These are phyloP conservation scores for Chlamydomonas incerta DNA, from an alignment of 139 green algal species.

Conservation along the genomic window DNA sequence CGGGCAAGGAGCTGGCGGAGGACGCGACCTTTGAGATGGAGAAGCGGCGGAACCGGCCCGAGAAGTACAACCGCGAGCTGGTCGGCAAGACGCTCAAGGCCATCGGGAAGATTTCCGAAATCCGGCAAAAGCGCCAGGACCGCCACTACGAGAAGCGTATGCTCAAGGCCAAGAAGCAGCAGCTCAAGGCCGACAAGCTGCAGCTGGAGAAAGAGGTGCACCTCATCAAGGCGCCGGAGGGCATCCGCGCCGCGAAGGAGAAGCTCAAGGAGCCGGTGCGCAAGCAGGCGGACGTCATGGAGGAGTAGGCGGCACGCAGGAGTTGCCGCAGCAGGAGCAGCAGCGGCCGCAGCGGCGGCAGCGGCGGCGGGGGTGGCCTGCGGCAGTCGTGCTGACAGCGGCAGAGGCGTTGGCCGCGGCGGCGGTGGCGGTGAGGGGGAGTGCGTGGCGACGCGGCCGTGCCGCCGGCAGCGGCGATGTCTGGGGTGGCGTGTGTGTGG, in stretches of 20 bases:
- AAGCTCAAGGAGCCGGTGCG: slow-evolving; percentile 66
- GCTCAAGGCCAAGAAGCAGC: slow-evolving; percentile 68
- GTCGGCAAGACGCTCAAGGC: slow-evolving; percentile 93
- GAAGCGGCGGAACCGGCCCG: slow-evolving; percentile 91
- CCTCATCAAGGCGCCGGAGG: slow-evolving; percentile 81
- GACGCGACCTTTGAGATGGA: slow-evolving; percentile 99
- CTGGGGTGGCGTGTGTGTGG: too few relatives aligned
- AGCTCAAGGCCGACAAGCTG: slow-evolving; percentile 68
- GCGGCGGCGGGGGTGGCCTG: too few relatives aligned
- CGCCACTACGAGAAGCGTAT: slow-evolving; percentile 93
- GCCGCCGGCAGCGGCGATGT: too few relatives aligned
- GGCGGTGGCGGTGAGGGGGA: too few relatives aligned
- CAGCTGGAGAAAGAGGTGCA: slow-evolving; percentile 94
- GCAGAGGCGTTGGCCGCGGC: too few relatives aligned
- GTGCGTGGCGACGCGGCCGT: too few relatives aligned
- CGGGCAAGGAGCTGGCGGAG: slow-evolving; percentile 95
- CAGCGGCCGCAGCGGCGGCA: too few relatives aligned
- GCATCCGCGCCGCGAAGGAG: slow-evolving; percentile 55
- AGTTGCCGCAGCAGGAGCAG: background rate
- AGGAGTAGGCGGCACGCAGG: slow-evolving; percentile 60
- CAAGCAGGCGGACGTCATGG: slow-evolving; percentile 58
- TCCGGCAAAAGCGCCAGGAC: slow-evolving; percentile 85
- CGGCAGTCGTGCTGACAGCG: too few relatives aligned
- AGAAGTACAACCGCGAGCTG: slow-evolving; percentile 96
- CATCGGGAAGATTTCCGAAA: slow-evolving; percentile 90